Evolutionary conservation across 2,329 filamentous ascomycete species (phyloP), one percentile per base, ranked within the genome.

Genomic region (Venturia pyrina): DNA sequence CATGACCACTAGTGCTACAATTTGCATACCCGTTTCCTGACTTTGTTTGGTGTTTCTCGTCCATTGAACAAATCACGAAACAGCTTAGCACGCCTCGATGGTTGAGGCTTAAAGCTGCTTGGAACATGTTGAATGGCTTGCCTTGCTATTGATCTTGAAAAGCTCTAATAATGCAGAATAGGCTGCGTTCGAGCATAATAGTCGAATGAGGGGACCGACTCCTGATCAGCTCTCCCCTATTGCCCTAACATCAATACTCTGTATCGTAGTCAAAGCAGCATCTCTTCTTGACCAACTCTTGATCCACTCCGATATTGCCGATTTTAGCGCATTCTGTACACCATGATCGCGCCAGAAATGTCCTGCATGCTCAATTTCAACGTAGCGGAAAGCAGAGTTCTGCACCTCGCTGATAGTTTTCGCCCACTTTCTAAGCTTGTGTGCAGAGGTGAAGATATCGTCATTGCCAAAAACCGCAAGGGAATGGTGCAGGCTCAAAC

Each of bases 391-490:
- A 11, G 67, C 65, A n/a, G 48, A 56, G 11, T 53, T 64, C 17
- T 40, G 40, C 28, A 44, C 19, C 40, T 34, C 37, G 15, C 56
- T 50, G 17, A 67, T 17, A 4, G 10, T 15, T 43, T 62, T 32
- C 10, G 80, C 79, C 93, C 93, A 96, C 0, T 80, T 77, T 13
- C 83, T 81, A 70, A 93, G 79, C 74, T 85, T 89, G 66, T 81
- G 82, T 3, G 79, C 79, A 0, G 87, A 83, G 1, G 90, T 87
- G 69, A 97, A 96, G 0, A 82, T 77, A 74, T 98, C 93, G 4
- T 83, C 80, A 63, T 88, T 85, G 1, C 93, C 93, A 72, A 87
- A 96, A 0, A 96, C 75, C 0, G 85, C 87, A 43, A 96, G 74
- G 0, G 88, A 88, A 5, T 65, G 64, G 61, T 73, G 69, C 46